Conservation (phyloP, 176 grass and related monocot genomes). For the Rhipidocladum racemiflorum region DNA sequence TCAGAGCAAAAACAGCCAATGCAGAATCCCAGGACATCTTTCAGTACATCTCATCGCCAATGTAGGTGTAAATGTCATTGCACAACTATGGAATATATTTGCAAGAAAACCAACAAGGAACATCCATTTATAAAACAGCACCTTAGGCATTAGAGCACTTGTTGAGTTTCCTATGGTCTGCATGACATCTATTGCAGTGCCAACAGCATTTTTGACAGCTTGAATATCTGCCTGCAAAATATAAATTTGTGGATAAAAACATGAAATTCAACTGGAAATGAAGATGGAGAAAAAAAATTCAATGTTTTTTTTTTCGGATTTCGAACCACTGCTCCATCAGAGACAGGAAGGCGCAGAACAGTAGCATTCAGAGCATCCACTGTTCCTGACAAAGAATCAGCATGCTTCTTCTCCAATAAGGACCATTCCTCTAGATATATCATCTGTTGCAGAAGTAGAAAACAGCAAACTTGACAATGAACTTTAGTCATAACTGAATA, state of each 20-base stretch:
- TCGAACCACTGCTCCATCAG: constrained; percentile 54
- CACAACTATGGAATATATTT: background rate
- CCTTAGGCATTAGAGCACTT: constrained; percentile 46
- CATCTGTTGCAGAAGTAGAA: constrained; percentile 34
- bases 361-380: constrained; percentile 48
- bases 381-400: constrained; percentile 53
- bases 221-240: constrained; percentile 57
- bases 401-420: constrained; percentile 51
- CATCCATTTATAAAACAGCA: background rate
- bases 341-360: constrained; percentile 54
- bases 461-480: too few relatives aligned
- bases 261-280: background rate
- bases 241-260: background rate
- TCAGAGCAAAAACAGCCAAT: constrained; percentile 10
- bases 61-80: background rate
- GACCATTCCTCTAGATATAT: constrained; percentile 60
- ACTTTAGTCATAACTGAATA: background rate
- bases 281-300: background rate
- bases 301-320: background rate
- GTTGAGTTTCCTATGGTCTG: constrained; percentile 54
- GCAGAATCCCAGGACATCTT: background rate
- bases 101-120: background rate
- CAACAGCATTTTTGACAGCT: constrained; percentile 46
- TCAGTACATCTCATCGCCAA: background rate
- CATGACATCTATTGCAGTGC: constrained; percentile 64